A percentile compares a stretch with the other conserved stretches of the same genome.
phyloP scores from a whole-genome alignment of 2,329 filamentous ascomycete species.

The Emmonsia crescens region DNA sequence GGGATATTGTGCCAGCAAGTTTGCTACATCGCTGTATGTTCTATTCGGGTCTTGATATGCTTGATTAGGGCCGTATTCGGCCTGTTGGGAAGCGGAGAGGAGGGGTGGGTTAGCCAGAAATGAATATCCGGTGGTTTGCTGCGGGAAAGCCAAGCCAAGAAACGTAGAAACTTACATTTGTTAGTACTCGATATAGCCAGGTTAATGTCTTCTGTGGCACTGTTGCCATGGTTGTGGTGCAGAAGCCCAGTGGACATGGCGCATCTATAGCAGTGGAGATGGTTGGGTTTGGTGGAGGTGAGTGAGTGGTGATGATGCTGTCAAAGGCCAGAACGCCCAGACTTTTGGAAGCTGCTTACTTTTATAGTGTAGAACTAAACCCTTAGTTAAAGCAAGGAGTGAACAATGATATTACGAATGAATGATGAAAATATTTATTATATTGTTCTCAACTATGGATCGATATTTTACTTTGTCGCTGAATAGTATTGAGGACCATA shows the following conservation, averaged over 20 bases:
- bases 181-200: constrained; percentile 89
- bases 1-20: constrained; percentile 66
- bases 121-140: constrained; percentile 2
- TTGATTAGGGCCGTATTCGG: constrained; percentile 40
- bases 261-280: background rate
- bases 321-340: background rate
- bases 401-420: background rate
- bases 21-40: constrained; percentile 83
- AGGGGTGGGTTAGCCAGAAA: constrained; percentile 4
- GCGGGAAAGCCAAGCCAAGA: constrained; percentile 5
- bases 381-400: background rate
- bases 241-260: background rate
- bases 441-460: background rate
- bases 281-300: background rate
- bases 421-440: background rate
- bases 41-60: constrained; percentile 90
- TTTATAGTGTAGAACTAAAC: background rate
- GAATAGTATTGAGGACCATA: background rate
- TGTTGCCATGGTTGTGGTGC: constrained; percentile 34
- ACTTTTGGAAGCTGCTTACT: background rate
- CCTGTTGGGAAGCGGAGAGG: constrained; percentile 3
- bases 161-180: constrained; percentile 46
- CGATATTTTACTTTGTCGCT: background rate
- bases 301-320: background rate
- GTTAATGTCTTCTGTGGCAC: constrained; percentile 84